A percentile compares a stretch with the other conserved stretches of the same genome.
Conservation (phyloP, 371 early-diverging fungal species). For the Umbelopsis sp. region DNA sequence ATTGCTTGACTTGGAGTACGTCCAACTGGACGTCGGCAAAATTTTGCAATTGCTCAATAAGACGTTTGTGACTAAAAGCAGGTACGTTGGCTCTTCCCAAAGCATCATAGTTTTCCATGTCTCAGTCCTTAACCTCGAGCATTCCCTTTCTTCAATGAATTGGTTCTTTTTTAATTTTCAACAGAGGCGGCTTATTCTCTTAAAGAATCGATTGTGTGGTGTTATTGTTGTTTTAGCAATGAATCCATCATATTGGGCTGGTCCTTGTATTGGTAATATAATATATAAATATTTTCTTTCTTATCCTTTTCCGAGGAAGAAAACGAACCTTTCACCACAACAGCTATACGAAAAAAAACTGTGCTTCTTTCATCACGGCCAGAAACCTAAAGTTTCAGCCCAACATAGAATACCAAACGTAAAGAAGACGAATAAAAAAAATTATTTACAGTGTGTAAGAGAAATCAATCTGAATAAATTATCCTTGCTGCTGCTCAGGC, state of each 20-base stretch:
- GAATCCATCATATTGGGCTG: constrained; percentile 7
- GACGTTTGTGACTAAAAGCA: constrained; percentile 53
- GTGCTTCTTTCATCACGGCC: background rate
- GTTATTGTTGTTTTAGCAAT: background rate
- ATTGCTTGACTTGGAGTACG: constrained; percentile 90
- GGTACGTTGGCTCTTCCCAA: constrained; percentile 24
- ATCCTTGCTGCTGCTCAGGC: background rate
- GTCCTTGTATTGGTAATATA: constrained; percentile 13
- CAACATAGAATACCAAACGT: background rate
- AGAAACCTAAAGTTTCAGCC: too few relatives aligned
- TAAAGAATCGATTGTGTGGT: background rate
- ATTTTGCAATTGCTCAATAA: constrained; percentile 45
- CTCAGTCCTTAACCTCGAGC: too few relatives aligned
- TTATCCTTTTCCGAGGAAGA: background rate
- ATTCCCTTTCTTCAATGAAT: background rate
- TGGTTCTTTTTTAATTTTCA: background rate
- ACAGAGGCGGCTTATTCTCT: background rate
- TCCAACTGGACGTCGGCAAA: constrained; percentile 74
- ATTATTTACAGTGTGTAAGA: constrained; percentile 9
- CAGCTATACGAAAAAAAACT: background rate
- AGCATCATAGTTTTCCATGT: too few relatives aligned
- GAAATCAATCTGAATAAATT: background rate
- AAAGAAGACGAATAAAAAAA: background rate
- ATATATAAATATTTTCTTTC: background rate
- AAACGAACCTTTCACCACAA: too few relatives aligned